These are phyloP conservation scores for Beauveria bassiana DNA, from an alignment of 2,329 filamentous ascomycete genomes.

Conservation along the genomic window DNA sequence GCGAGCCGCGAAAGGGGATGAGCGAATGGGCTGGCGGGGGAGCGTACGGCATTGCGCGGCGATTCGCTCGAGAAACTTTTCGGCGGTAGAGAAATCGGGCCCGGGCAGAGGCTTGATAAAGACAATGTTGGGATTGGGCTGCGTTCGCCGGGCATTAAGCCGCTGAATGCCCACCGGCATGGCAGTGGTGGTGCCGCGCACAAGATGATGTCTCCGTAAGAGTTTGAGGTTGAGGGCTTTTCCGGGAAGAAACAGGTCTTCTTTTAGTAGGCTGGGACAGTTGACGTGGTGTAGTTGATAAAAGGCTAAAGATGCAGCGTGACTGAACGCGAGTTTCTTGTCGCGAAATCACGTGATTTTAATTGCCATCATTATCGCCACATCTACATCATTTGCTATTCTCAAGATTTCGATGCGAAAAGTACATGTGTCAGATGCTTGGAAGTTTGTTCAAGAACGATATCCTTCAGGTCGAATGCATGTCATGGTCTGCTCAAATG, in stretches of 20 bases:
- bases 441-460: too few species aligned
- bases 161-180: slow-evolving; percentile 77
- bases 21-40: neutral
- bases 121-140: slow-evolving; percentile 70
- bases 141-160: slow-evolving; percentile 65
- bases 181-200: neutral
- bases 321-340: neutral
- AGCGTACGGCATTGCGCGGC: slow-evolving; percentile 66
- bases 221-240: too few species aligned
- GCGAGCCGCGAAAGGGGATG: neutral
- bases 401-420: neutral
- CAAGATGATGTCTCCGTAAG: neutral
- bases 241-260: neutral
- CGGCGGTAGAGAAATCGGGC: slow-evolving; percentile 51
- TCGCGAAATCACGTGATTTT: slow-evolving; percentile 10
- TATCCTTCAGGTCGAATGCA: too few species aligned
- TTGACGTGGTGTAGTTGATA: neutral
- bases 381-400: neutral
- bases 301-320: neutral
- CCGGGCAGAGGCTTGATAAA: slow-evolving; percentile 78
- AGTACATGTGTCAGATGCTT: neutral
- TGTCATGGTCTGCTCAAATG: neutral
- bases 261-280: too few species aligned
- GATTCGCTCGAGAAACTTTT: slow-evolving; percentile 67
- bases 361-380: neutral